These are phyloP conservation scores for Dissophora globulifera DNA, from an alignment of 192 early-diverging fungal species.

Conservation along the genomic window DNA sequence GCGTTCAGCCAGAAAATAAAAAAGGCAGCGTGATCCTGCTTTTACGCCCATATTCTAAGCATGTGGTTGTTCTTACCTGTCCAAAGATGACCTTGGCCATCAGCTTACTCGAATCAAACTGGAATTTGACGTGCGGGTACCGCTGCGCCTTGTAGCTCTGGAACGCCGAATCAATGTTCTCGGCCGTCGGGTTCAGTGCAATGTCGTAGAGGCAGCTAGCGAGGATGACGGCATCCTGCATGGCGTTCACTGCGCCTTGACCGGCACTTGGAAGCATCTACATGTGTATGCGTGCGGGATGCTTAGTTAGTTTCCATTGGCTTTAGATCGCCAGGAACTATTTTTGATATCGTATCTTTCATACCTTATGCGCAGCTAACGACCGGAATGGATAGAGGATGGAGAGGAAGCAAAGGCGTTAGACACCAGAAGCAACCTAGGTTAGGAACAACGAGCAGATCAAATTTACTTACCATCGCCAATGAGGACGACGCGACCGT, in stretches of 20 bases:
- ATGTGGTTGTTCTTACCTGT: no score
- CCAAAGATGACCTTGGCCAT: slow-evolving; percentile 20
- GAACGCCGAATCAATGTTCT: slow-evolving; percentile 9
- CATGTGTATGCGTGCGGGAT: no score
- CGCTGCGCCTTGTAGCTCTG: slow-evolving; percentile 15
- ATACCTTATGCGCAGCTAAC: slow-evolving; percentile 14
- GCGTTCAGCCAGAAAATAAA: neutral
- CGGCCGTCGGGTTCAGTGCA: neutral
- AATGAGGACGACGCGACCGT: slow-evolving; percentile 17
- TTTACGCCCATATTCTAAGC: no score
- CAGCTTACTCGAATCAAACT: slow-evolving; percentile 12
- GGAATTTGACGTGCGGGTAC: slow-evolving; percentile 11
- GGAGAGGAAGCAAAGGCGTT: neutral
- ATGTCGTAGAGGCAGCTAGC: slow-evolving; percentile 22
- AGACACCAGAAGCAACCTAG: neutral
- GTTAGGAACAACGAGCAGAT: no score
- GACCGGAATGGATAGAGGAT: neutral
- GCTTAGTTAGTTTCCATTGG: no score
- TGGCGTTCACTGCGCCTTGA: slow-evolving; percentile 24
- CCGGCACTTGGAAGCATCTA: slow-evolving; percentile 23
- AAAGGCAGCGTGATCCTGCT: no score
- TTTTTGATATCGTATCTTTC: no score
- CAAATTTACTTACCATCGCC: slow-evolving; percentile 27
- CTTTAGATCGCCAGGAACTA: no score
- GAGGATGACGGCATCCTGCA: slow-evolving; percentile 21